phyloP scores from a whole-genome alignment of 2,329 filamentous ascomycete species.

The Diatrype stigma region DNA sequence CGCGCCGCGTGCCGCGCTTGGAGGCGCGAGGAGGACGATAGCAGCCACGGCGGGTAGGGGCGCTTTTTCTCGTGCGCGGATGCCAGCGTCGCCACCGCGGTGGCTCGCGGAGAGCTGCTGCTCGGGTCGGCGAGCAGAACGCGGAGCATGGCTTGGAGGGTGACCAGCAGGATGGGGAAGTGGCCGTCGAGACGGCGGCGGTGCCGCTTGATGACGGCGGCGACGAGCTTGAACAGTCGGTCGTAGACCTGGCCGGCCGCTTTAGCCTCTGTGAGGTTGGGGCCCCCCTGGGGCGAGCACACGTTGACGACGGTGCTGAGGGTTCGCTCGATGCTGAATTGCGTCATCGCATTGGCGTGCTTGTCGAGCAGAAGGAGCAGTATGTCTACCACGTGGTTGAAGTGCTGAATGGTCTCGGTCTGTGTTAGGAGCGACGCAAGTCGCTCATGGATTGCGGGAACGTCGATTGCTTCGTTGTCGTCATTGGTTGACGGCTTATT shows the following conservation, averaged over 20 bases:
- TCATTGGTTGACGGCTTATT: conserved; percentile 2
- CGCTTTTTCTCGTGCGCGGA: not conserved
- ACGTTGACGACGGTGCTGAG: conserved; percentile 40
- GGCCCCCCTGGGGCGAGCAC: conserved; percentile 23
- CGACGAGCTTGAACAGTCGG: conserved; percentile 49
- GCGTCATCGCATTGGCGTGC: conserved; percentile 46
- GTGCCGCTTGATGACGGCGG: conserved; percentile 55
- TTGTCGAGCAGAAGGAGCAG: conserved; percentile 44
- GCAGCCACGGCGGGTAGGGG: conserved; percentile 31
- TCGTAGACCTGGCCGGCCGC: conserved; percentile 37
- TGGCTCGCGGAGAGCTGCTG: conserved; percentile 11
- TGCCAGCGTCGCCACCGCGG: conserved; percentile 10
- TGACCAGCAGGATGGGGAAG: conserved; percentile 53
- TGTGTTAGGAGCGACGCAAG: conserved; percentile 18
- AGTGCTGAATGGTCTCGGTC: conserved; percentile 22
- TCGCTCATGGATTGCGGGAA: conserved; percentile 20
- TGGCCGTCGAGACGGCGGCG: conserved; percentile 58
- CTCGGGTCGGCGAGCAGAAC: conserved; percentile 42
- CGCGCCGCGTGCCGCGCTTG: conserved; percentile 42
- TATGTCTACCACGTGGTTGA: conserved; percentile 21
- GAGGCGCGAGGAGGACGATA: conserved; percentile 30
- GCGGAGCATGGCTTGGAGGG: conserved; percentile 52
- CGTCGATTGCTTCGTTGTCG: conserved; percentile 14
- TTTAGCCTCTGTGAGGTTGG: conserved; percentile 18
- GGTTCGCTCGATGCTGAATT: conserved; percentile 55